phyloP scores from a whole-genome alignment of 805 yeast species.

The Suhomyces sp. region DNA sequence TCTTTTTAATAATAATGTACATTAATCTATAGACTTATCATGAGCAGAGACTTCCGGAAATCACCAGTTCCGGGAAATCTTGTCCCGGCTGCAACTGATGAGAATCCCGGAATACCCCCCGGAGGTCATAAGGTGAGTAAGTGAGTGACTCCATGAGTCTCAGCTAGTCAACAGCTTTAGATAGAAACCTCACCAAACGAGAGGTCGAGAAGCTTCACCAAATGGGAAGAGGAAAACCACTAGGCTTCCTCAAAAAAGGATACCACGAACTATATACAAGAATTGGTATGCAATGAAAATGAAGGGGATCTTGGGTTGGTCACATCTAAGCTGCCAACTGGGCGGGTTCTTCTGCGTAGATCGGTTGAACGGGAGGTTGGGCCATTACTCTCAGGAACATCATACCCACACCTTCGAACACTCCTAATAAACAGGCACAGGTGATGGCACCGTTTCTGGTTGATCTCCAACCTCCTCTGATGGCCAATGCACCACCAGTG shows the following conservation, averaged over 20 bases:
- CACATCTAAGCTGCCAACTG: slow-evolving; percentile 33
- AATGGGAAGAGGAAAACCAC: too few species aligned
- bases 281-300: not conserved
- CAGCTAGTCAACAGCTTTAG: not conserved
- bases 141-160: not conserved
- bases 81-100: too few species aligned
- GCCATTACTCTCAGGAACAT: slow-evolving; percentile 91
- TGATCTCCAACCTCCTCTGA: slow-evolving; percentile 98
- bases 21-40: too few species aligned
- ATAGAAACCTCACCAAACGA: not conserved
- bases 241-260: too few species aligned
- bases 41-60: too few species aligned
- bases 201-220: too few species aligned
- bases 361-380: slow-evolving; percentile 55
- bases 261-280: slow-evolving; percentile 1
- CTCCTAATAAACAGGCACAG: slow-evolving; percentile 95
- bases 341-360: slow-evolving; percentile 41
- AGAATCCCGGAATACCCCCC: too few species aligned
- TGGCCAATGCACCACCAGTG: slow-evolving; percentile 96
- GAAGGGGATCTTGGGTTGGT: not conserved
- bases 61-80: too few species aligned
- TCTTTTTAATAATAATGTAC: too few species aligned
- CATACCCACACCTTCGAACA: slow-evolving; percentile 97
- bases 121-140: too few species aligned
- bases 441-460: slow-evolving; percentile 95